Evolutionary conservation across 2,329 filamentous ascomycete species (phyloP).

Genomic region (Iodosphaeria phyllophila): DNA sequence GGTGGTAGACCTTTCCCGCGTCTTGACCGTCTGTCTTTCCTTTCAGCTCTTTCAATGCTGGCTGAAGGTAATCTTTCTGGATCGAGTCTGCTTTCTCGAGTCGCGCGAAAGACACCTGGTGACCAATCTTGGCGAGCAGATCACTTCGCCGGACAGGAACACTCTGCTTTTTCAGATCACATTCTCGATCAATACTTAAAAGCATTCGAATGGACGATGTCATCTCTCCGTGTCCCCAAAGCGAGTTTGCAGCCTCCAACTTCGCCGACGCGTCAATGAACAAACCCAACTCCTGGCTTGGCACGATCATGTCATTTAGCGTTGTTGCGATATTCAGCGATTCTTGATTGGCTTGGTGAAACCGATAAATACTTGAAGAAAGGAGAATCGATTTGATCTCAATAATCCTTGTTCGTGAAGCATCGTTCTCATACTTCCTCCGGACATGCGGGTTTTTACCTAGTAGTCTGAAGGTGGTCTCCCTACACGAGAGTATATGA

Average conservation of each 20-base stretch:
- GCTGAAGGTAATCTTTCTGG: slow-evolving; percentile 67
- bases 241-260: slow-evolving; percentile 69
- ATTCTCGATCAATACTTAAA: slow-evolving; percentile 46
- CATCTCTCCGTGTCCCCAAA: slow-evolving; percentile 91
- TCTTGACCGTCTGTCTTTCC: slow-evolving; percentile 48
- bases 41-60: slow-evolving; percentile 66
- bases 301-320: slow-evolving; percentile 56
- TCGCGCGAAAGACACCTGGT: slow-evolving; percentile 75
- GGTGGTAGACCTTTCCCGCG: slow-evolving; percentile 77
- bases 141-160: slow-evolving; percentile 58
- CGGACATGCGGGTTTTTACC: slow-evolving; percentile 50
- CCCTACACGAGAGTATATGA: slow-evolving; percentile 63
- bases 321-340: slow-evolving; percentile 72
- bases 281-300: slow-evolving; percentile 53
- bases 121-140: slow-evolving; percentile 70
- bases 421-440: slow-evolving; percentile 38
- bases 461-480: slow-evolving; percentile 65
- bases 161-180: slow-evolving; percentile 46
- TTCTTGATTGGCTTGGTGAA: slow-evolving; percentile 69
- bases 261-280: slow-evolving; percentile 59
- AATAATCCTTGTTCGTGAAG: slow-evolving; percentile 45
- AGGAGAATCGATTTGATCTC: slow-evolving; percentile 63
- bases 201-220: slow-evolving; percentile 78
- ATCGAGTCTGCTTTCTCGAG: slow-evolving; percentile 85
- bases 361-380: slow-evolving; percentile 57